These are phyloP conservation scores for Aureobasidium sp. DNA, from an alignment of 2,329 filamentous ascomycete species.

Conservation along the genomic window DNA sequence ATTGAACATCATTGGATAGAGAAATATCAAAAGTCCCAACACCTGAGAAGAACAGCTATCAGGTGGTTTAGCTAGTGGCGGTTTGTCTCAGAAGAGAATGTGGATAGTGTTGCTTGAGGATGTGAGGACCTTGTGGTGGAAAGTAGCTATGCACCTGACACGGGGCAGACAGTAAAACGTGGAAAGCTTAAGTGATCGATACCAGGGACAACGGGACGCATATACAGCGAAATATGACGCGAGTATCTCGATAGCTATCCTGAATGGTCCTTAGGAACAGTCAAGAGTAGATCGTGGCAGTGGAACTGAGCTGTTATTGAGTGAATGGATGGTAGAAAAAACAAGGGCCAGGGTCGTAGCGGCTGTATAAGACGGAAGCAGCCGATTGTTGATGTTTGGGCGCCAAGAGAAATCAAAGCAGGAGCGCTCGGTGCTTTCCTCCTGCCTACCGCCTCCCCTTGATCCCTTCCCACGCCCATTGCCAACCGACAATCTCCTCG, in stretches of 20 bases:
- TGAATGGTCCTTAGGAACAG: not conserved
- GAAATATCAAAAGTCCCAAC: too few species aligned
- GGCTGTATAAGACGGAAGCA: not conserved
- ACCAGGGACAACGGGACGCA: not conserved
- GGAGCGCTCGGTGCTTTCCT: constrained; percentile 3
- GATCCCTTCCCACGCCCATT: constrained; percentile 4
- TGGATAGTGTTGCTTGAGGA: too few species aligned
- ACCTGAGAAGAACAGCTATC: too few species aligned
- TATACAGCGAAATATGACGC: not conserved
- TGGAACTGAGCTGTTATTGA: not conserved
- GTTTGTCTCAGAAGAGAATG: too few species aligned
- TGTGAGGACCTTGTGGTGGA: not conserved
- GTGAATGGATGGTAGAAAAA: not conserved
- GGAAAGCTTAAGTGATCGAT: not conserved
- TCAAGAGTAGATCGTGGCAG: not conserved
- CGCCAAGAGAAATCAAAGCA: not conserved
- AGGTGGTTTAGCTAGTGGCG: too few species aligned
- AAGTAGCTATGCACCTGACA: not conserved
- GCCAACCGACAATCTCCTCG: constrained; percentile 9
- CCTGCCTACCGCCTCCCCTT: constrained; percentile 3
- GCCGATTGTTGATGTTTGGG: constrained; percentile 11
- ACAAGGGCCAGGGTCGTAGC: not conserved
- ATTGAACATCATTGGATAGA: not conserved
- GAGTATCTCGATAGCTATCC: too few species aligned
- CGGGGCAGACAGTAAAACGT: not conserved